Evolutionary conservation across 2,329 filamentous ascomycete species (phyloP), one percentile per base, ranked within the genome.

Genomic region (Hymenoscyphus linearis): DNA sequence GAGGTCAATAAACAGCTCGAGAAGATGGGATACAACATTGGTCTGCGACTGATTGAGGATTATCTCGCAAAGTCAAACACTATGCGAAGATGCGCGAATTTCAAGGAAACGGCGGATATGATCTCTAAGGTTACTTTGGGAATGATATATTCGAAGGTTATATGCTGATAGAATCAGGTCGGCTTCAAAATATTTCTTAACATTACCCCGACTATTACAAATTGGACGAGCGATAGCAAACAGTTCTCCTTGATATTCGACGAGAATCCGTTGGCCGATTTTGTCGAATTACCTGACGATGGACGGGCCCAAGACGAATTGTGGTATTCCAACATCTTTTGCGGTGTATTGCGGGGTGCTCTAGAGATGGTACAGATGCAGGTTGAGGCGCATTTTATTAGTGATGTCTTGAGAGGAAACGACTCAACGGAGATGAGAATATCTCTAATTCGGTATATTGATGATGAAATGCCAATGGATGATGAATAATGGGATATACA

Each of bases 351-450:
- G 64, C 83, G 95, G 68, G 95, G 95, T 14, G 88, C 93, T 1
- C 76, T 99, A 62, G 95, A 99, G 76, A 99, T 99, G 95, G 93
- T 98, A 72, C 93, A 98, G 82, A 96, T 98, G 91, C 95, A 98
- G 76, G 92, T 98, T 3, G 93, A 99, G 74, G 91, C 91, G 54
- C 93, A 96, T 73, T 99, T 98, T 74, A 89, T 96, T 71, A 97
- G 91, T 74, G 95, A 99, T 74, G 84, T 96, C 35, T 80, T 99
- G 63, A 86, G 92, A 60, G 95, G 95, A 2, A 93, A 97, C 71
- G 95, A 99, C 74, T 93, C 90, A 18, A 99, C 95, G 0, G 95
- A 99, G 80, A 97, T 99, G 90, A 84, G 93, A 71, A 88, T 99
- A 71, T 91, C 91, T 31, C 78, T 99, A 70, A 85, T 98, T 70